Evolutionary conservation across 805 yeast genomes (phyloP).

Genomic region (Starmerella asiatica): DNA sequence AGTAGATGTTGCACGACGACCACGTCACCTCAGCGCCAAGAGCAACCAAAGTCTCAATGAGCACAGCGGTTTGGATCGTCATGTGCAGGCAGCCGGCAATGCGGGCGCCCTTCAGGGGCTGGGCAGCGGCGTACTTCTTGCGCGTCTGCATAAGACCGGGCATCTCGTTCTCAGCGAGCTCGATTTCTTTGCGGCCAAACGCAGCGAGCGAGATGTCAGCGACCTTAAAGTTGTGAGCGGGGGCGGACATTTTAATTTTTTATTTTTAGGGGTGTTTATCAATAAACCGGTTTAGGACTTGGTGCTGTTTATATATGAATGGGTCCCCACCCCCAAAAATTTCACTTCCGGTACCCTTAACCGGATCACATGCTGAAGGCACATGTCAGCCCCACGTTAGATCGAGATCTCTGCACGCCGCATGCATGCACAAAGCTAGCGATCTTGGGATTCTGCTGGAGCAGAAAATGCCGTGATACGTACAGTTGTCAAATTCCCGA

Average conservation of each 20-base stretch:
- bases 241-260: slow-evolving; percentile 42
- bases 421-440: too few species aligned
- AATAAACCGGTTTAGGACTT: too few species aligned
- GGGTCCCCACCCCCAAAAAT: too few species aligned
- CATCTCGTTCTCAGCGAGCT: slow-evolving; percentile 97
- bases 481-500: too few species aligned
- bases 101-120: slow-evolving; percentile 97
- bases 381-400: too few species aligned
- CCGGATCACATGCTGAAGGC: too few species aligned
- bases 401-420: too few species aligned
- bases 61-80: slow-evolving; percentile 98
- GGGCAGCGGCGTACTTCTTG: slow-evolving; percentile 74
- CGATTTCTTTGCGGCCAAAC: slow-evolving; percentile 98
- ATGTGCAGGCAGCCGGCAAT: slow-evolving; percentile 98
- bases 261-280: too few species aligned
- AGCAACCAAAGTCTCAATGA: slow-evolving; percentile 92
- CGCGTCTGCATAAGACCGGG: slow-evolving; percentile 98
- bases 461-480: too few species aligned
- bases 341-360: too few species aligned
- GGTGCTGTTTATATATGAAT: too few species aligned
- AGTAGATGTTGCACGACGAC: slow-evolving; percentile 98
- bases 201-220: slow-evolving; percentile 98
- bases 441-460: too few species aligned
- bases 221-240: slow-evolving; percentile 75
- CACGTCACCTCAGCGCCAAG: slow-evolving; percentile 99